Evolutionary conservation across 805 yeast genomes (phyloP).

Genomic region (Kuraishia molischiana): DNA sequence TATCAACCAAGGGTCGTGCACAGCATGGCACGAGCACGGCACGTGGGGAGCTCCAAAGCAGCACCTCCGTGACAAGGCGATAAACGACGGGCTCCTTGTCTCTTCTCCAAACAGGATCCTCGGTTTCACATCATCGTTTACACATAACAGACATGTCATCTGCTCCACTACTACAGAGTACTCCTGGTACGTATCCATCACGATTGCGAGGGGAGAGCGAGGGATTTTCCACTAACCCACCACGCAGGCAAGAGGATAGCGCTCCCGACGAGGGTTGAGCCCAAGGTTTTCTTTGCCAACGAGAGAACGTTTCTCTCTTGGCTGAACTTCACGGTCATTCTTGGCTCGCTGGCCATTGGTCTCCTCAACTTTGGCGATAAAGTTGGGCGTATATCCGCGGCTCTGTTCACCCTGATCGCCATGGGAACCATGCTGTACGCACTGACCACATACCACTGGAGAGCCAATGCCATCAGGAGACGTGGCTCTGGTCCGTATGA

Average conservation of each 20-base stretch:
- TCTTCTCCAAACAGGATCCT: too few relatives aligned
- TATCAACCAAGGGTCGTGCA: too few relatives aligned
- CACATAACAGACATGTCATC: too few relatives aligned
- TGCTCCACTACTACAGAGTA: conserved; percentile 62
- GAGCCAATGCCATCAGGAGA: conserved; percentile 96
- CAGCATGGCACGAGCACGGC: too few relatives aligned
- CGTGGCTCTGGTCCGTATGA: conserved; percentile 99
- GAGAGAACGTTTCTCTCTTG: conserved; percentile 97
- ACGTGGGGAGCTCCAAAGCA: too few relatives aligned
- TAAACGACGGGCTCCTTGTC: too few relatives aligned
- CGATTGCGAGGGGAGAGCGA: background rate
- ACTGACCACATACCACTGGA: conserved; percentile 94
- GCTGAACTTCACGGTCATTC: conserved; percentile 97
- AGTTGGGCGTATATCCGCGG: conserved; percentile 88
- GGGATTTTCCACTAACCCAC: background rate
- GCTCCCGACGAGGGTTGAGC: conserved; percentile 95
- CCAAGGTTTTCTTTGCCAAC: conserved; percentile 97
- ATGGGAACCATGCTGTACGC: conserved; percentile 98
- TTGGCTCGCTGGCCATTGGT: conserved; percentile 96
- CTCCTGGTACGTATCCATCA: conserved; percentile 41
- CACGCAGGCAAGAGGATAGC: conserved; percentile 79
- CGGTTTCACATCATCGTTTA: too few relatives aligned
- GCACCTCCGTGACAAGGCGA: too few relatives aligned
- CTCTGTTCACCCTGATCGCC: conserved; percentile 88
- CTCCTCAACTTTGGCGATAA: conserved; percentile 92